Evolutionary conservation across 2,329 filamentous ascomycete genomes (phyloP), one percentile per base, ranked within the genome.

Genomic region (Teratosphaeria pseudoeucalypti): DNA sequence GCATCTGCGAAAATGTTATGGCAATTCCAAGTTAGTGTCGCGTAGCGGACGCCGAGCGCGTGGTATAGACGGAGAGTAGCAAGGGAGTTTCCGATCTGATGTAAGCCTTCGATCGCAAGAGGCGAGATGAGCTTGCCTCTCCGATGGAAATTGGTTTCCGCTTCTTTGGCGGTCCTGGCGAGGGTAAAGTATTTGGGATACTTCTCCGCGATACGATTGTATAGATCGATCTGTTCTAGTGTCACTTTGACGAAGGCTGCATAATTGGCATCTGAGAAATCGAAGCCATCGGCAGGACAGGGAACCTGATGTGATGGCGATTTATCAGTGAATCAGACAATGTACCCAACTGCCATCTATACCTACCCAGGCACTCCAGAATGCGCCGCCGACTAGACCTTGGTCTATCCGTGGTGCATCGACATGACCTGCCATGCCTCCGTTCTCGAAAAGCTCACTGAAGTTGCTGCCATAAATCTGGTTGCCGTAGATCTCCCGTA

Each of bases 11-110:
- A 96, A 56, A 79, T 82, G 75, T 96, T 97, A 73, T 95, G 89
- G 75, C 92, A 96, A 73, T 95, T 95, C 78, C 95, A 92, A 1
- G 90, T 96, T 16, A 97, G 77, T 0, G 92, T 96, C 19, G 87
- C 86, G 69, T 96, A 96, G 56, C 90, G 85, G 5, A 92, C 91
- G 1, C 92, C 92, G 2, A 95, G 79, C 2, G 81, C 78, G 72
- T 94, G 79, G 73, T 87, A 96, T 27, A 84, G 79, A 6, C 92
- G 85, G 10, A 97, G 78, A 58, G 85, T 91, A 49, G 87, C 81
- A 27, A 86, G 78, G 0, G 85, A 89, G 75, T 96, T 96, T 60
- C 90, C 92, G 66, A 97, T 95, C 68, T 96, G 92, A 71, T 97
- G 92, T 7, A 96, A 81, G 3, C 92, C 92, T 75, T 96, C 91